Conservation (phyloP, 2,329 filamentous ascomycete genomes). For the Trichoderma cornu-damae region DNA sequence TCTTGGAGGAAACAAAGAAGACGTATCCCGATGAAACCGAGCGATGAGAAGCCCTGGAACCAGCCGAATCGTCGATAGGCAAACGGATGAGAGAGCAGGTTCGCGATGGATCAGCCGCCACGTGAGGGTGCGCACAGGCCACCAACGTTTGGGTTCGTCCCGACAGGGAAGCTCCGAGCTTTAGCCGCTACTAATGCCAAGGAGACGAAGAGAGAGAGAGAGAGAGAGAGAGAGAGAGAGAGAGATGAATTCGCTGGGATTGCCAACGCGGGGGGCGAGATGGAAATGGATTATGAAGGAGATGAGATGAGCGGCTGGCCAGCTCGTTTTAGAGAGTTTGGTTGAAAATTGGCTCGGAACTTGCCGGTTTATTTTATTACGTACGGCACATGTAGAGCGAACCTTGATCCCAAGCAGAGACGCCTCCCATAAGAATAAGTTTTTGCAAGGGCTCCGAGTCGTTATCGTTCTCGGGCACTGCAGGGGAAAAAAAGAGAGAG, state of each 20-base stretch:
- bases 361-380: too few relatives aligned
- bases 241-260: too few relatives aligned
- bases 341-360: too few relatives aligned
- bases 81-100: conserved; percentile 15
- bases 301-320: too few relatives aligned
- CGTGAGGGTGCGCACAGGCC: conserved; percentile 27
- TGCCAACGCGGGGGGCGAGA: too few relatives aligned
- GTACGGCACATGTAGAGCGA: too few relatives aligned
- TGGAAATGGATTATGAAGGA: too few relatives aligned
- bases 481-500: too few relatives aligned
- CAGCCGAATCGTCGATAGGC: conserved; percentile 1
- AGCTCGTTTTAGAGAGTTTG: too few relatives aligned
- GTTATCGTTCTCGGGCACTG: not conserved
- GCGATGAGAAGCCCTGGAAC: not conserved
- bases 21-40: not conserved
- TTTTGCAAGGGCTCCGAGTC: not conserved
- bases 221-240: too few relatives aligned
- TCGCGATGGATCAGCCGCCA: conserved; percentile 19
- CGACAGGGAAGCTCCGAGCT: not conserved
- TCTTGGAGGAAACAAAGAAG: not conserved
- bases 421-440: not conserved
- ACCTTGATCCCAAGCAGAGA: not conserved
- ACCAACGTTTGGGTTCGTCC: conserved; percentile 2
- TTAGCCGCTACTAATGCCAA: conserved; percentile 11
- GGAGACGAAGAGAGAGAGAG: not conserved